These are phyloP conservation scores for Cercospora sp. DNA, from an alignment of 2,329 filamentous ascomycete species.

Conservation along the genomic window DNA sequence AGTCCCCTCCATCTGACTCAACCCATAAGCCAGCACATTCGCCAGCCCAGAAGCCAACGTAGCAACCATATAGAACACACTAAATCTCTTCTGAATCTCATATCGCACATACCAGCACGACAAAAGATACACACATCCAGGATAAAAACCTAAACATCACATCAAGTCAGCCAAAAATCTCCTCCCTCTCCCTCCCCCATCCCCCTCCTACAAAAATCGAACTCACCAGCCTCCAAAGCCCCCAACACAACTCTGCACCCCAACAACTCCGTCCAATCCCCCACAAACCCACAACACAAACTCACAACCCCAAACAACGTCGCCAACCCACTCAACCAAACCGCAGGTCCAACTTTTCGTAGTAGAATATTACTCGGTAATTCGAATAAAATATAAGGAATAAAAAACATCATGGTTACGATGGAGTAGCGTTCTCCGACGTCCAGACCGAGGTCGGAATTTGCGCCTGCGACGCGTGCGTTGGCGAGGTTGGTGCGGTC, in stretches of 20 bases:
- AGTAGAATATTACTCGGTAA: neutral
- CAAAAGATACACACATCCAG: neutral
- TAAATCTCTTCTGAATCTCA: slow-evolving; percentile 22
- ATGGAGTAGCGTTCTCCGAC: neutral
- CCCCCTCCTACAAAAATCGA: too few species aligned
- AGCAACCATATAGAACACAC: slow-evolving; percentile 18
- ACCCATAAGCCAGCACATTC: slow-evolving; percentile 20
- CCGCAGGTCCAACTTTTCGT: neutral
- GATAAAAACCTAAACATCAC: neutral
- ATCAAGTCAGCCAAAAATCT: too few species aligned
- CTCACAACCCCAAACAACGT: slow-evolving; percentile 12
- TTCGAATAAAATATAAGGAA: neutral
- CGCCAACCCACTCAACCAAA: slow-evolving; percentile 11
- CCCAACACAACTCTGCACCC: neutral
- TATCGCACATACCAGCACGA: slow-evolving; percentile 23
- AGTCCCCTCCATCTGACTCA: slow-evolving; percentile 4
- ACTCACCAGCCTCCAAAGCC: neutral
- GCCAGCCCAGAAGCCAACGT: slow-evolving; percentile 18
- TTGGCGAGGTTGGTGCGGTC: neutral
- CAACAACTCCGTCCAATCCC: slow-evolving; percentile 8
- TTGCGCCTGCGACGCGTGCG: neutral
- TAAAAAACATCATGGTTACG: neutral
- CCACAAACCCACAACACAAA: slow-evolving; percentile 10
- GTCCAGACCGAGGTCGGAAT: neutral
- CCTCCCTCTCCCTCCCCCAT: too few species aligned